Percentiles rank a stretch among this genome's conserved stretches.
phyloP scores from a whole-genome alignment of 352 stramenopile species.

The Pythium dissimile region DNA sequence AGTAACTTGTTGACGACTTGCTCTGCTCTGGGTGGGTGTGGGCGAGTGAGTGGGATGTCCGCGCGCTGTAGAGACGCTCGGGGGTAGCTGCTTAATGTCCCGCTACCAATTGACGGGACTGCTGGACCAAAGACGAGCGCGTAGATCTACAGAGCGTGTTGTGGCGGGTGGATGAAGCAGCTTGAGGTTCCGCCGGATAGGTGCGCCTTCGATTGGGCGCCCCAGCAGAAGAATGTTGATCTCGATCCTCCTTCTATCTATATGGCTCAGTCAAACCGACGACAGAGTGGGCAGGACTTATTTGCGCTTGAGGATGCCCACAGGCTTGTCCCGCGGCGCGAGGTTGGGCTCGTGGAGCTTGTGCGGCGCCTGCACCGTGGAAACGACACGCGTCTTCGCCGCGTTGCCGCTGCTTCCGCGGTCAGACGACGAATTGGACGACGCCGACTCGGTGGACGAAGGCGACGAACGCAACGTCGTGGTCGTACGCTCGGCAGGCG shows the following conservation, averaged over 20 bases:
- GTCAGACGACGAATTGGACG: slow-evolving; percentile 16
- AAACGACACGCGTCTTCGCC: slow-evolving; percentile 16
- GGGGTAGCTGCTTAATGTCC: no score
- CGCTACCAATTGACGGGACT: slow-evolving; percentile 12
- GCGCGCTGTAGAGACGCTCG: no score
- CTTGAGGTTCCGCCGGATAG: background rate
- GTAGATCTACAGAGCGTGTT: no score
- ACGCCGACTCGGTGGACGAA: slow-evolving; percentile 19
- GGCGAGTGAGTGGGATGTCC: no score
- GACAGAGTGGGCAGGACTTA: background rate
- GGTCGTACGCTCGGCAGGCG: slow-evolving; percentile 10
- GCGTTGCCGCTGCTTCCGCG: slow-evolving; percentile 11
- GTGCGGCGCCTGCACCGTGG: slow-evolving; percentile 15
- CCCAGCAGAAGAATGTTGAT: background rate
- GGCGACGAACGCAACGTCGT: slow-evolving; percentile 11
- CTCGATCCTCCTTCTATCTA: background rate
- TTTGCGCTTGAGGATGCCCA: slow-evolving; percentile 52
- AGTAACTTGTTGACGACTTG: background rate
- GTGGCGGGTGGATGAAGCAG: background rate
- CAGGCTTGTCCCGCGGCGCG: slow-evolving; percentile 36
- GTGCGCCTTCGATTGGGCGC: background rate
- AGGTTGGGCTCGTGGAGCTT: slow-evolving; percentile 27
- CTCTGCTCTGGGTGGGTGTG: no score
- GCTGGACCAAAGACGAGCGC: background rate
- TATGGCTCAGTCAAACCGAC: background rate